phyloP scores from a whole-genome alignment of 2,329 filamentous ascomycete species.

The Aureobasidium sp. region DNA sequence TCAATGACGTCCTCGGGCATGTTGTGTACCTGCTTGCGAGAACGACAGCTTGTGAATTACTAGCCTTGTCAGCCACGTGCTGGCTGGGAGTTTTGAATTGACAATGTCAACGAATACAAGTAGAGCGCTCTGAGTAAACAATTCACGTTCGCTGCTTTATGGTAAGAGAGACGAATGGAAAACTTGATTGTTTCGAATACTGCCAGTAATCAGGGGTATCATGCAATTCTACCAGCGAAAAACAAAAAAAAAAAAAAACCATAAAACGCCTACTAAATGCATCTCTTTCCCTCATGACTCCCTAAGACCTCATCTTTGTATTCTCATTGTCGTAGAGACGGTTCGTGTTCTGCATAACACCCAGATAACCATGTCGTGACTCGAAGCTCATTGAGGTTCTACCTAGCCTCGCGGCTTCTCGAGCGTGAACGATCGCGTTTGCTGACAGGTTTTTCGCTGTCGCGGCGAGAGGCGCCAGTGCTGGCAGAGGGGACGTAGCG shows the following conservation, averaged over 20 bases:
- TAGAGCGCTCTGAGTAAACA: no score
- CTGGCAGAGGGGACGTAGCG: conserved; percentile 6
- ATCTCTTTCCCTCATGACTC: not conserved
- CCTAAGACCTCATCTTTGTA: no score
- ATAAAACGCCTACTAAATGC: not conserved
- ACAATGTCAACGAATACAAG: not conserved
- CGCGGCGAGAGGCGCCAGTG: not conserved
- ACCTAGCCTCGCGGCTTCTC: conserved; percentile 3
- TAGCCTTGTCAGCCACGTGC: conserved; percentile 1
- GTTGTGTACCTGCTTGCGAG: conserved; percentile 2
- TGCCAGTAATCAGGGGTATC: not conserved
- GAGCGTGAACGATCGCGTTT: conserved; percentile 8
- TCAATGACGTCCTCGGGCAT: not conserved
- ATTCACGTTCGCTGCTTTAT: no score
- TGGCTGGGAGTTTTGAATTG: not conserved
- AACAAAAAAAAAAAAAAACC: not conserved
- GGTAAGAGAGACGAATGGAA: no score
- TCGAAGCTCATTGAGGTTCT: not conserved
- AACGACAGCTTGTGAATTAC: not conserved
- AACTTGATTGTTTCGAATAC: not conserved
- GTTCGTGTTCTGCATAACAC: not conserved
- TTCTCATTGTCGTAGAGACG: not conserved
- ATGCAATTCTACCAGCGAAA: not conserved
- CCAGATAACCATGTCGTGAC: not conserved
- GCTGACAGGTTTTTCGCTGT: conserved; percentile 2